Percentiles rank a stretch among this genome's conserved stretches.
Evolutionary conservation across 2,329 filamentous ascomycete species (phyloP).

Genomic region (Colletotrichum sp.): DNA sequence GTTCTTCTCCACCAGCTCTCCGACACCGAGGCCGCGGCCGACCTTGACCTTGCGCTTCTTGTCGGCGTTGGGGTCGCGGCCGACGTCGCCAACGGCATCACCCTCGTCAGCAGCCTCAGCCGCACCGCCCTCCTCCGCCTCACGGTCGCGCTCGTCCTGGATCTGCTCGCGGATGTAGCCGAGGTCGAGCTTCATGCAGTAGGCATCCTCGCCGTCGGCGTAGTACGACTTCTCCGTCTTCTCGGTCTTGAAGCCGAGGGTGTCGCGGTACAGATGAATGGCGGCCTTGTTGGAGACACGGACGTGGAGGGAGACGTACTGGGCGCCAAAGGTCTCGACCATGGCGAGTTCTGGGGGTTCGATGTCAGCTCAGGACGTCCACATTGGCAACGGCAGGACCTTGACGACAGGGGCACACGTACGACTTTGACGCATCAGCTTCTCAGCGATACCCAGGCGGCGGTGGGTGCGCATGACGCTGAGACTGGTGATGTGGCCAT

Average conservation of each 20-base stretch:
- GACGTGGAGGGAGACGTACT: slow-evolving; percentile 95
- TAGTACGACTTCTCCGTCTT: slow-evolving; percentile 92
- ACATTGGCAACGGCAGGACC: background rate
- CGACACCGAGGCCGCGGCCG: slow-evolving; percentile 79
- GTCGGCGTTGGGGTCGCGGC: slow-evolving; percentile 53
- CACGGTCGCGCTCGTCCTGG: slow-evolving; percentile 44
- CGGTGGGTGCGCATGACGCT: slow-evolving; percentile 97
- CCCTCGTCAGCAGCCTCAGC: slow-evolving; percentile 62
- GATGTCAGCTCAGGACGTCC: background rate
- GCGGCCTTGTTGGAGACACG: slow-evolving; percentile 93
- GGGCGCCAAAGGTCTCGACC: slow-evolving; percentile 90
- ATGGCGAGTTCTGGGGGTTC: slow-evolving; percentile 76
- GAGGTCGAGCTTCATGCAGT: slow-evolving; percentile 90
- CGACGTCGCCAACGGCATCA: slow-evolving; percentile 71
- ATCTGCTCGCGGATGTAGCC: slow-evolving; percentile 58
- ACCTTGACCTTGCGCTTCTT: slow-evolving; percentile 87
- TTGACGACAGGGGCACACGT: slow-evolving; percentile 42
- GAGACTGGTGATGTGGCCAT: slow-evolving; percentile 95
- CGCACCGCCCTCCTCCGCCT: slow-evolving; percentile 44
- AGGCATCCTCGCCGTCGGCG: slow-evolving; percentile 96
- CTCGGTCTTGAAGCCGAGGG: slow-evolving; percentile 85
- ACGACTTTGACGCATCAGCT: slow-evolving; percentile 97
- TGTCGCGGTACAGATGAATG: slow-evolving; percentile 90
- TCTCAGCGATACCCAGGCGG: slow-evolving; percentile 90
- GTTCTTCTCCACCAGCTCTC: slow-evolving; percentile 75